Conservation (phyloP, 1,284 basidiomycete species). For the Sanghuangporus sanghuang region DNA sequence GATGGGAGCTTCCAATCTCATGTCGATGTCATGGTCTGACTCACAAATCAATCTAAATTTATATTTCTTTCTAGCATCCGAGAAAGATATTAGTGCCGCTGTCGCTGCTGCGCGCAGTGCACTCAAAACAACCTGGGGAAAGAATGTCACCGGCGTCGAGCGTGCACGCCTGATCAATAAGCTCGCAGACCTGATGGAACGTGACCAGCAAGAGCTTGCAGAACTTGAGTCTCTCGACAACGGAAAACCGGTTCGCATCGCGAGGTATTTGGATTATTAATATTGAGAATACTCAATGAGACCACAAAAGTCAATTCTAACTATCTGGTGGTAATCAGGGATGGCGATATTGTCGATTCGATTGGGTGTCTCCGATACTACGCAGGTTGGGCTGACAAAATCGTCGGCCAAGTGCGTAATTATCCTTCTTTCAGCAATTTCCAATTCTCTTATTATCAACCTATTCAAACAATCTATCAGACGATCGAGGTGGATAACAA, state of each 20-base stretch:
- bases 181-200: constrained; percentile 90
- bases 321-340: constrained; percentile 39
- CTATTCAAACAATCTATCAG: constrained; percentile 31
- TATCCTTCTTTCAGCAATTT: not conserved
- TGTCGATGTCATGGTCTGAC: not conserved
- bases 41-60: not conserved
- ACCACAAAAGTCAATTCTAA: not conserved
- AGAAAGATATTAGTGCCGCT: constrained; percentile 77
- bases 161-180: constrained; percentile 77
- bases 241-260: constrained; percentile 79
- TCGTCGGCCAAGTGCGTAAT: constrained; percentile 39
- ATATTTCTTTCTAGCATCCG: constrained; percentile 44
- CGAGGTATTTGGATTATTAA: constrained; percentile 39
- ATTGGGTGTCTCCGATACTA: constrained; percentile 81
- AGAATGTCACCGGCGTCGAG: constrained; percentile 78
- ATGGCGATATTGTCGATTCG: constrained; percentile 81
- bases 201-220: constrained; percentile 70
- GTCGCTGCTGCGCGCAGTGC: constrained; percentile 82
- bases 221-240: constrained; percentile 81
- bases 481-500: constrained; percentile 79
- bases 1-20: not conserved
- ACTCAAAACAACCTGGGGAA: constrained; percentile 87
- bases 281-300: not conserved
- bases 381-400: constrained; percentile 63
- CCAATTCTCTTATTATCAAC: not conserved